phyloP scores from a whole-genome alignment of 306 rosid species.

The Dalbergia cochinchinensis region DNA sequence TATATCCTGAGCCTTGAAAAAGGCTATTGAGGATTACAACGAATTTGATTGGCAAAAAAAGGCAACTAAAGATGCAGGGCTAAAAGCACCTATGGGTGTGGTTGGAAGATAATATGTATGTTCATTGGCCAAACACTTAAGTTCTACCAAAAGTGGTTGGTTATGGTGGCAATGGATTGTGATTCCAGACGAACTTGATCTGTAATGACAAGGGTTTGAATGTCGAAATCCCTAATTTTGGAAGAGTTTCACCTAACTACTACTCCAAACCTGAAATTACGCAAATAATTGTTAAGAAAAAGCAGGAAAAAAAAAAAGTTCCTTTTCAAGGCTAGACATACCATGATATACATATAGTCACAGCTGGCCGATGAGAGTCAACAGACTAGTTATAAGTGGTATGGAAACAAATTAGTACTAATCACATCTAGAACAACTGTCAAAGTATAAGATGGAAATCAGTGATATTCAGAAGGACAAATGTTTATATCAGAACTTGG shows the following conservation, averaged over 20 bases:
- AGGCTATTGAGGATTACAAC: neutral
- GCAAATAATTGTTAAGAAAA: too few species aligned
- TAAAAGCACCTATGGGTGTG: neutral
- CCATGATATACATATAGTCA: neutral
- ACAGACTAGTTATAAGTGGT: neutral
- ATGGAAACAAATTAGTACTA: neutral
- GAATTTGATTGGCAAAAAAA: neutral
- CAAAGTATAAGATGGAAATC: neutral
- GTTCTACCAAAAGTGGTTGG: too few species aligned
- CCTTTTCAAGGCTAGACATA: neutral
- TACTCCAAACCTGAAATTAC: too few species aligned
- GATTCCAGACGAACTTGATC: too few species aligned
- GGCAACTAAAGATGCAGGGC: neutral
- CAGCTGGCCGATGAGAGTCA: neutral
- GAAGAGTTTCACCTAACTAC: too few species aligned
- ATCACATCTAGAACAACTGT: neutral
- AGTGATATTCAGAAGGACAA: neutral
- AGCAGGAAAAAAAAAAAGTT: neutral
- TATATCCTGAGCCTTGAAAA: neutral
- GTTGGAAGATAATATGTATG: neutral
- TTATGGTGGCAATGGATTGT: too few species aligned
- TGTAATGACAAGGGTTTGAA: too few species aligned
- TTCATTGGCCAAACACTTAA: neutral
- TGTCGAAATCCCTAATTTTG: too few species aligned
- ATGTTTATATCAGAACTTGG: neutral